Base-by-base conservation (phyloP, 2,329 filamentous ascomycete genomes). In the Trichoderma atroviride region DNA sequence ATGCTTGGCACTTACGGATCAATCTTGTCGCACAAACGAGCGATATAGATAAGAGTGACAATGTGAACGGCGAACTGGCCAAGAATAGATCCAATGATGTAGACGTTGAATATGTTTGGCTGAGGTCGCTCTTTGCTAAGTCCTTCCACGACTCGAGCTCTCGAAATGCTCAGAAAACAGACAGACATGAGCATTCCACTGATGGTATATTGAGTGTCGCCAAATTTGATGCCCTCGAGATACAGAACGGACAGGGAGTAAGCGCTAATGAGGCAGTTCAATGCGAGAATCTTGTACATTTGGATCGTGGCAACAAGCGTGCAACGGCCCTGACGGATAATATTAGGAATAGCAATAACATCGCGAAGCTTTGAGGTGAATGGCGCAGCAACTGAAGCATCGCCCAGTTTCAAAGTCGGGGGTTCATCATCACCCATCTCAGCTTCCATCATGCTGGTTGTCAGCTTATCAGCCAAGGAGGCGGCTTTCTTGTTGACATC, bases 171-270 rank as follows among this genome's bases (percentile, higher is more conserved):
- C 76, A 99, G 84, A 87, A 99, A 99, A 83, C 96, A 99, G 62
- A 99, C 96, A 76, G 94, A 97, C 96, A 99, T 98, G 80, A 99
- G 90, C 92, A 99, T 98, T 75, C 96, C 96, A 75, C 94, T 97
- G 76, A 99, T 98, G 19, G 96, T 99, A 74, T 98, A 96, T 82
- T 99, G 96, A 4, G 94, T 94, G 78, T 99, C 96, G 69, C 96
- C 94, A 78, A 99, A 99, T 84, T 99, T 99, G 86, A 99, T 99
- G 72, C 96, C 96, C 76, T 98, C 95, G 1, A 99, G 88, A 78
- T 99, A 99, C 69, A 99, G 86, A 22, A 99, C 96, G 79, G 92
- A 96, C 78, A 99, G 83, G 80, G 93, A 97, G 88, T 99, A 99
- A 47, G 96, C 96, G 75, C 93, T 97, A 79, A 99, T 99, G 75